phyloP scores from a whole-genome alignment of 139 green algal genomes.

The Parachlorella kessleri region DNA sequence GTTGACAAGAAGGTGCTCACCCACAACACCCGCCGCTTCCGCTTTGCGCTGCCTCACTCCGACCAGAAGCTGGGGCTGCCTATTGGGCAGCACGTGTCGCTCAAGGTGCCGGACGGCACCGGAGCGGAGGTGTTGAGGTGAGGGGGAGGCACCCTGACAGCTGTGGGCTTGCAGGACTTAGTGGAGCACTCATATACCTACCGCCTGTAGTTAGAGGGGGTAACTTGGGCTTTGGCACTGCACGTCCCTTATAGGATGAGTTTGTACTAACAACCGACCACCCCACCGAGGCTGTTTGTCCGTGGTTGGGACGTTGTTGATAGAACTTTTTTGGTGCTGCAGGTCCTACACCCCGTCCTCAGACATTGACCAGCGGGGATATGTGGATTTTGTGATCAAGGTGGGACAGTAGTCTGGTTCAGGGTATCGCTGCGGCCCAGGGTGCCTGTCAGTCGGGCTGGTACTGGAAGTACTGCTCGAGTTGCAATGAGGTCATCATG shows the following conservation, averaged over 20 bases:
- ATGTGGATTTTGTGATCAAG: constrained; percentile 91
- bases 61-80: constrained; percentile 78
- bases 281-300: too few relatives aligned
- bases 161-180: neutral
- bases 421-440: too few relatives aligned
- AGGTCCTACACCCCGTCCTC: constrained; percentile 81
- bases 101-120: constrained; percentile 56
- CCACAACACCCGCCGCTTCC: constrained; percentile 54
- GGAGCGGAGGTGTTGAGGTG: constrained; percentile 66
- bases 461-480: too few relatives aligned
- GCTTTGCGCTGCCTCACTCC: constrained; percentile 70
- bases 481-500: too few relatives aligned
- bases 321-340: neutral
- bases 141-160: neutral
- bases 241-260: too few relatives aligned
- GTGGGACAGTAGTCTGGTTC: too few relatives aligned
- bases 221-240: neutral
- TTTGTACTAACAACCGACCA: too few relatives aligned
- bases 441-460: too few relatives aligned
- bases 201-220: neutral
- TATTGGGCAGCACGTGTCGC: constrained; percentile 84
- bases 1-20: constrained; percentile 50
- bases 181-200: too few relatives aligned
- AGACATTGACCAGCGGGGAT: constrained; percentile 56
- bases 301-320: neutral